Evolutionary conservation across 164 flowering plant species (phyloP), one percentile per base, ranked within the genome.

Genomic region (Chloranthus sessilifolius): DNA sequence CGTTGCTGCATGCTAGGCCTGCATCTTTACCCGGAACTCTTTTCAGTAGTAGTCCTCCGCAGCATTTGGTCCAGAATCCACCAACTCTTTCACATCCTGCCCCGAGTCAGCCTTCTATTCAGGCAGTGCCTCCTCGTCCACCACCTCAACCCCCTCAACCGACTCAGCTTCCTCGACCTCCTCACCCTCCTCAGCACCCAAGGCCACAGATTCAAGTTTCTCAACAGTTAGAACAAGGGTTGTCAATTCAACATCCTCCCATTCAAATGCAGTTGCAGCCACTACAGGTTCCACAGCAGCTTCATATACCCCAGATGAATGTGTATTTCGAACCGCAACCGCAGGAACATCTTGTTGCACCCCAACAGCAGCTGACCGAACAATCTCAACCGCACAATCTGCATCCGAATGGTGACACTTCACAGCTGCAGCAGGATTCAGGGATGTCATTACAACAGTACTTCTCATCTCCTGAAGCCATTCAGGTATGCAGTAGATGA

Each of bases 91-190:
- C 80, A 44, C 87, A 69, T 23, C 65, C 74, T 45, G 57, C 68
- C 25, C 52, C 81, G 15, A 58, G 69, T 26, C 74, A 70, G 41
- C 50, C 76, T 26, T 43, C 83, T 15, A 30, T 77, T 33, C 79
- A 69, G 38, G 59, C 82, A 20, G 51, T 76, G 47, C 91, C 77
- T 56, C 64, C 87, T 29, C 63, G 67, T 55, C 45, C 64, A 49
- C 97, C 78, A 57, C 61, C 82, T 57, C 95, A 80, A 76, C 91
- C 95, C 5, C 63, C 85, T 55, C 97, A 94, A 68, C 90, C 92
- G 10, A 90, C 90, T 14, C 98, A 80, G 59, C n/a, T n/a, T n/a
- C n/a, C n/a, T n/a, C 80, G 81, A 16, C 87, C 86, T 27, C 77
- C 77, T 7, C 89, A 80, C 44, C 81, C 79, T 43, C 80, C 94